Evolutionary conservation across 2,329 filamentous ascomycete genomes (phyloP).

Genomic region (Fusarium nanum): DNA sequence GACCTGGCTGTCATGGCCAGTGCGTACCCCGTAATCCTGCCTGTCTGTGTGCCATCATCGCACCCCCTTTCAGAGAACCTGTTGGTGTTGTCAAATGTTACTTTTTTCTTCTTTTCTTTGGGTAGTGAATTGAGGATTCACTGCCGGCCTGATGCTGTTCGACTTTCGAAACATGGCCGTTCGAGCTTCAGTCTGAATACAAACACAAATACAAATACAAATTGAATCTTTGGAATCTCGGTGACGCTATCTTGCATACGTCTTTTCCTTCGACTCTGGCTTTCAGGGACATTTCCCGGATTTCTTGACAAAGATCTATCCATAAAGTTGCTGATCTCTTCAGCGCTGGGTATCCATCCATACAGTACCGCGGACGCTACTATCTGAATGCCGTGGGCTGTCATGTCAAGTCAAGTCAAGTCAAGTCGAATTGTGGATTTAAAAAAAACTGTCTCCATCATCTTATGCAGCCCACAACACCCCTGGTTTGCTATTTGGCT

Average conservation of each 20-base stretch:
- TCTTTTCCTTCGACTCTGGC: constrained; percentile 6
- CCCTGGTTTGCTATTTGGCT: constrained; percentile 45
- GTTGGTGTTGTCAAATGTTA: constrained; percentile 3
- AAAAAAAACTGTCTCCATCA: constrained; percentile 44
- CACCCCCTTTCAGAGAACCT: constrained; percentile 37
- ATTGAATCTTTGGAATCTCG: neutral
- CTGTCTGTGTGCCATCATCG: constrained; percentile 31
- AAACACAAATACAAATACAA: neutral
- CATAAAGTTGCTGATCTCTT: constrained; percentile 44
- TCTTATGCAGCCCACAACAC: constrained; percentile 51
- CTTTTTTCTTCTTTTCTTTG: constrained; percentile 1
- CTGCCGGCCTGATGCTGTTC: constrained; percentile 9
- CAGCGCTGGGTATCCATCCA: constrained; percentile 20
- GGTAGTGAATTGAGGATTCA: constrained; percentile 35
- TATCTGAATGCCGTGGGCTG: constrained; percentile 48
- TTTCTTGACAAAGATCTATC: constrained; percentile 30
- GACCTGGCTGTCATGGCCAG: constrained; percentile 12
- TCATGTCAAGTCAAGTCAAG: neutral
- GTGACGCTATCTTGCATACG: constrained; percentile 1
- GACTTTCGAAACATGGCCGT: neutral
- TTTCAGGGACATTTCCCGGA: constrained; percentile 28
- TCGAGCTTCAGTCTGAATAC: neutral
- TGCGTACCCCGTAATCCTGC: constrained; percentile 40
- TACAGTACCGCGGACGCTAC: constrained; percentile 42
- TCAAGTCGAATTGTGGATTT: constrained; percentile 47